Conservation (phyloP, 164 flowering plant species). For the Nelumbo lutea region DNA sequence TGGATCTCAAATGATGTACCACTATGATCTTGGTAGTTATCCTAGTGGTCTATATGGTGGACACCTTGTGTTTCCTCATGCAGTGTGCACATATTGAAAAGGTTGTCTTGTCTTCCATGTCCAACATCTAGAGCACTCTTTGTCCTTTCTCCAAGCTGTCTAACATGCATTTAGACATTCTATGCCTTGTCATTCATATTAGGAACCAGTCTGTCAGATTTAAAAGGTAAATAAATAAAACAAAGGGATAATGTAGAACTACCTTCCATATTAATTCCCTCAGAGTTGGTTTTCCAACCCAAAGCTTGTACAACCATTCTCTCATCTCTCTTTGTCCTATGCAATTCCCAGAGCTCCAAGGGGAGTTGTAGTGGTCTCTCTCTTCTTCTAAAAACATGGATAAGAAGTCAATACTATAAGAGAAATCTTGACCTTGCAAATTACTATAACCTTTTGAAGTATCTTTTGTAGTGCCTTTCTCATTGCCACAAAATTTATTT, state of each 20-base stretch:
- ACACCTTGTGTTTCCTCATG: no score
- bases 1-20: neutral
- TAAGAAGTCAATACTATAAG: slow-evolving; percentile 65
- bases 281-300: slow-evolving; percentile 65
- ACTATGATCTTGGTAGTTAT: neutral
- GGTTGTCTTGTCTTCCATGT: no score
- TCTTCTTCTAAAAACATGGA: slow-evolving; percentile 65
- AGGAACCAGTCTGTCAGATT: neutral
- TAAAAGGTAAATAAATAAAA: slow-evolving; percentile 1
- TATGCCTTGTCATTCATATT: neutral
- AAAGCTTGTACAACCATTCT: slow-evolving; percentile 85
- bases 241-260: slow-evolving; percentile 8
- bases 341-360: slow-evolving; percentile 74
- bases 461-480: slow-evolving; percentile 23
- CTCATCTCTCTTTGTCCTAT: slow-evolving; percentile 90
- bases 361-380: slow-evolving; percentile 77
- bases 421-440: slow-evolving; percentile 31
- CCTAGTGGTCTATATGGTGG: neutral
- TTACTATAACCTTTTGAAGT: slow-evolving; percentile 17
- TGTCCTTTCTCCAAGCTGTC: neutral
- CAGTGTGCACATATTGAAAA: no score
- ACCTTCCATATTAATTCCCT: slow-evolving; percentile 96
- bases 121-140: no score
- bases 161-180: neutral
- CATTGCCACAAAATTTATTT: slow-evolving; percentile 3